These are phyloP conservation scores for Imleria badia DNA, from an alignment of 768 basidiomycete genomes.

Conservation along the genomic window DNA sequence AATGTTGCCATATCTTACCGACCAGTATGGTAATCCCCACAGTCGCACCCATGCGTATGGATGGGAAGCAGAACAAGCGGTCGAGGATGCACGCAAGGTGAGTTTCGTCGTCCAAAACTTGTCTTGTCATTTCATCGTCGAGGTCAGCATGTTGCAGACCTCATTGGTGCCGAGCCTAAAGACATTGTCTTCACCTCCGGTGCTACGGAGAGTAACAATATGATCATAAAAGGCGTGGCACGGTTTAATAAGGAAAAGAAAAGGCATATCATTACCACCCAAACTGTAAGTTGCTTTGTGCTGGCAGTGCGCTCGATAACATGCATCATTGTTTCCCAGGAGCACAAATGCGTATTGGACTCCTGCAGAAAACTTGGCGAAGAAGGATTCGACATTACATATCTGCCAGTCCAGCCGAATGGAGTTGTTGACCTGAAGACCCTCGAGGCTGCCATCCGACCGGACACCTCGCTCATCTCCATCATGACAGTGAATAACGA, in stretches of 20 bases:
- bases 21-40: constrained; percentile 97
- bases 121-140: background rate
- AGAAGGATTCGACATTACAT: constrained; percentile 97
- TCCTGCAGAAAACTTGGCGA: constrained; percentile 94
- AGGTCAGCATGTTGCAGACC: constrained; percentile 77
- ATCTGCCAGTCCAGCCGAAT: constrained; percentile 89
- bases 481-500: constrained; percentile 99
- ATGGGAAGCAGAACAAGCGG: constrained; percentile 96
- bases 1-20: constrained; percentile 94
- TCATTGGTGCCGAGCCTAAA: constrained; percentile 93
- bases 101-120: constrained; percentile 11
- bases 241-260: constrained; percentile 94
- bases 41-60: constrained; percentile 98
- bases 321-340: constrained; percentile 44
- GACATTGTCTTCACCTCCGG: constrained; percentile 98
- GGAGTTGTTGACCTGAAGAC: constrained; percentile 78
- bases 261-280: constrained; percentile 90
- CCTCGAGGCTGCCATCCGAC: constrained; percentile 85
- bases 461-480: constrained; percentile 91
- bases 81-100: constrained; percentile 89
- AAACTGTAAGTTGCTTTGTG: constrained; percentile 62
- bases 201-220: constrained; percentile 97
- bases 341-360: constrained; percentile 99
- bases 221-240: constrained; percentile 96
- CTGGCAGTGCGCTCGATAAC: background rate